Evolutionary conservation across 2,329 filamentous ascomycete species (phyloP), one percentile per base, ranked within the genome.

Genomic region (Pseudogymnoascus sp.): DNA sequence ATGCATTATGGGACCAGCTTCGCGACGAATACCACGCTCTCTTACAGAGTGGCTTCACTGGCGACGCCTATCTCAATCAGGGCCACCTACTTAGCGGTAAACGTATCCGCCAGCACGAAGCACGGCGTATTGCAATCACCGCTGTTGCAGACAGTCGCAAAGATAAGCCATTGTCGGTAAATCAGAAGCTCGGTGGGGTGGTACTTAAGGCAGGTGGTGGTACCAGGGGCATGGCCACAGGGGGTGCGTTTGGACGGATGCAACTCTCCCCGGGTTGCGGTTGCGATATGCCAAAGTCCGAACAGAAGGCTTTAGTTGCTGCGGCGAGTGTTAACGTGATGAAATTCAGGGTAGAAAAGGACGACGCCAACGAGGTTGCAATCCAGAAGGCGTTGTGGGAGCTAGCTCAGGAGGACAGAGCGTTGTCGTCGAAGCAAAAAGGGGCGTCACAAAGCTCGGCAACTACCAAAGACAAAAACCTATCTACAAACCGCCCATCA

Each of bases 321-420:
- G 77, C 76, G 62, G 88, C 87, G 37, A 84, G 84, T 5, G 79
- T 78, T 61, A 88, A 88, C 65, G 90, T 91, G 0, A 93, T 95
- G 76, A 83, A 82, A 63, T 97, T 91, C 0, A 83, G 89, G 68
- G 91, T 90, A 0, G 90, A 95, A 66, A 89, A 95, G 71, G 91
- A 96, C 61, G 87, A 91, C 67, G 92, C 91, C 3, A 95, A 96
- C 68, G 90, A 96, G 61, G 80, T 83, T 22, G 92, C 92, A 4
- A 96, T 96, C 63, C 85, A 91, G 60, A 85, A 92, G 69, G 91
- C 91, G 0, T 78, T 95, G 33, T 91, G 90, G 77, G 92, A 97
- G 68, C 78, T 96, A 15, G 87, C 94, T 25, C 88, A 95, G 70
- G 86, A 96, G 70, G 91, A 96, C 64, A 82, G 88, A 63, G 72